Conservation (phyloP, 2,329 filamentous ascomycete genomes). For the Penicillium capsulatum region DNA sequence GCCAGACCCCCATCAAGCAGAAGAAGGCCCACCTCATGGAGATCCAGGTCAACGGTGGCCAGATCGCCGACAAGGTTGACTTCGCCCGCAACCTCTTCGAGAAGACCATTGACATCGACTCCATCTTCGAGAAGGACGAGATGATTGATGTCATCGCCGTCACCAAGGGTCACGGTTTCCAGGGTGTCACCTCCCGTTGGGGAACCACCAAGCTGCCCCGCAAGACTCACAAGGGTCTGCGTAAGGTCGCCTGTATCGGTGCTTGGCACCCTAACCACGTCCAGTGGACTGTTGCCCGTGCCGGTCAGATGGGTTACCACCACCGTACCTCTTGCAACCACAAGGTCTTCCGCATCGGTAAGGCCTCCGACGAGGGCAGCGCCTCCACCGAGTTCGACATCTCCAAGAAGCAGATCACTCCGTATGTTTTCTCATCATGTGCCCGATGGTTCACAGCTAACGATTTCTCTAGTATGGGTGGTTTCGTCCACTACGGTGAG, state of each 20-base stretch:
- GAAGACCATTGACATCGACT: slow-evolving; percentile 91
- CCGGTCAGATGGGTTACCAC: slow-evolving; percentile 99
- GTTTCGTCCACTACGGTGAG: slow-evolving; percentile 98
- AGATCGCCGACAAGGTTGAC: slow-evolving; percentile 91
- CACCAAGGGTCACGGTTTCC: slow-evolving; percentile 99
- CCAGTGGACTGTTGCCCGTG: slow-evolving; percentile 99
- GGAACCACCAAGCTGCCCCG: slow-evolving; percentile 99
- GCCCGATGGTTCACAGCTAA: slow-evolving; percentile 31
- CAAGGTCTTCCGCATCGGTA: slow-evolving; percentile 99
- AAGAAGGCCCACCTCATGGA: slow-evolving; percentile 99
- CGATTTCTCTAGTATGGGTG: slow-evolving; percentile 70
- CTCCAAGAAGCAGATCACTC: slow-evolving; percentile 99
- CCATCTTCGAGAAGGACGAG: slow-evolving; percentile 99
- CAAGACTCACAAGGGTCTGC: slow-evolving; percentile 99
- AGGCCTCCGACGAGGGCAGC: slow-evolving; percentile 84
- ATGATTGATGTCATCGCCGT: slow-evolving; percentile 99
- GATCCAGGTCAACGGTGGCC: slow-evolving; percentile 98
- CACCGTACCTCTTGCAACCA: slow-evolving; percentile 99
- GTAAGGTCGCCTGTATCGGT: slow-evolving; percentile 99
- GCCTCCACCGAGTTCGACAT: slow-evolving; percentile 93
- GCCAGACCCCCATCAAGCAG: slow-evolving; percentile 99
- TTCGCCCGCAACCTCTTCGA: slow-evolving; percentile 96
- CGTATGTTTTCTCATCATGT: slow-evolving; percentile 62
- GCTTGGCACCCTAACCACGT: slow-evolving; percentile 99
- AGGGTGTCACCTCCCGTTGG: slow-evolving; percentile 96